Evolutionary conservation across 2,329 filamentous ascomycete species (phyloP), one percentile per base, ranked within the genome.

Genomic region (Sarocladium brachiariae): DNA sequence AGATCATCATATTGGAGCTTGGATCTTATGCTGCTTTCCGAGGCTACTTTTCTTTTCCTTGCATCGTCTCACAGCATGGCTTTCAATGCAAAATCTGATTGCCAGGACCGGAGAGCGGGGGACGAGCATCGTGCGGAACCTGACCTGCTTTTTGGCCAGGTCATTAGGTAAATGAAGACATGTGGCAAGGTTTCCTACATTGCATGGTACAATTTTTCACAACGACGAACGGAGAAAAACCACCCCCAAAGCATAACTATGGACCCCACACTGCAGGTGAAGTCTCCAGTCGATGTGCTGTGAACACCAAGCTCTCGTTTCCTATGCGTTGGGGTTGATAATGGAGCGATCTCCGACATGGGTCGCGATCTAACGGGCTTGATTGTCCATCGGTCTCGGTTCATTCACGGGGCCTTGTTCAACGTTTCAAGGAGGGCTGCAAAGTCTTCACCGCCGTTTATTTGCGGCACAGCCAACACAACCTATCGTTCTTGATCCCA

Each of bases 31-130:
- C 23, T 27, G 10, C 39, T 27, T 43, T n/a, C n/a, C n/a, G n/a
- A n/a, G 10, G 39, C 19, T 3, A 25, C 8, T n/a, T 8, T 25
- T 3, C 23, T 23, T 10, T 11, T 11, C 23, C 16, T 23, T 39
- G 4, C 16, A 43, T 16, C 4, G 39, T 25, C 19, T 14, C 14
- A 43, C 39, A 25, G 21, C 21, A 43, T 43, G 18, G 19, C 16
- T 19, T 18, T 43, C 5, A 10, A n/a, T 27, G 23, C 39, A 27
- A 43, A 25, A 43, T 25, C 19, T 43, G 39, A 19, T 3, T 8
- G 27, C 21, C 39, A 43, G 39, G 21, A 24, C n/a, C 39, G 39
- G 39, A 43, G 39, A 43, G 39, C 23, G 39, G 39, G 37, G 39
- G 21, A 39, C n/a, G 4, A n/a, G 11, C 23, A 16, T 43, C 11